These are phyloP conservation scores for Juglanconis sp. DNA, from an alignment of 2,329 filamentous ascomycete species.

Conservation along the genomic window DNA sequence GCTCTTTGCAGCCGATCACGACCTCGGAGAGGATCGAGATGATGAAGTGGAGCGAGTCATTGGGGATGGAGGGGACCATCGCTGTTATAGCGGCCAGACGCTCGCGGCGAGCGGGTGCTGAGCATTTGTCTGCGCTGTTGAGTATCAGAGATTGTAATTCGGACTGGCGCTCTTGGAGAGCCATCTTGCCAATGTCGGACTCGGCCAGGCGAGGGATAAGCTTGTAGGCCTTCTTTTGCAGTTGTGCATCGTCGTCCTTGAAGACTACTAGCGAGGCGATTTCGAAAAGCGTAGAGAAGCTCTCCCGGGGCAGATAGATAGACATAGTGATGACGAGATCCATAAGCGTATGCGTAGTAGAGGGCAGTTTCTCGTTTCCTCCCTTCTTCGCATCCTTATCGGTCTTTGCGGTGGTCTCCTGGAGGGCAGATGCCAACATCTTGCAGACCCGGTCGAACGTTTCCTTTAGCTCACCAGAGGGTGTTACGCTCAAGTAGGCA, in stretches of 20 bases:
- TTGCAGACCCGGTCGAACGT: conserved; percentile 85
- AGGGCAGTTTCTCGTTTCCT: conserved; percentile 74
- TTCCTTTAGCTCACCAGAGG: conserved; percentile 72
- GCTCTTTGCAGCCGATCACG: conserved; percentile 94
- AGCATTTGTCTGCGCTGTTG: conserved; percentile 76
- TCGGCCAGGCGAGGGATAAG: conserved; percentile 86
- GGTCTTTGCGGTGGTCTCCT: conserved; percentile 45
- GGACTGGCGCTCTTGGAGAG: conserved; percentile 68
- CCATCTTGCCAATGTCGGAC: conserved; percentile 72
- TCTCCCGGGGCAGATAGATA: conserved; percentile 83
- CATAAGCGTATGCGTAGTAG: conserved; percentile 91
- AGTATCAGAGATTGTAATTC: conserved; percentile 84
- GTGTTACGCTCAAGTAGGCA: conserved; percentile 85
- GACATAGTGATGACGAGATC: conserved; percentile 96
- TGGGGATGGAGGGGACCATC: conserved; percentile 74
- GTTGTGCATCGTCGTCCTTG: conserved; percentile 78
- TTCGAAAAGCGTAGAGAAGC: conserved; percentile 79
- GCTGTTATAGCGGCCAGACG: conserved; percentile 78
- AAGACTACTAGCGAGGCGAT: conserved; percentile 81
- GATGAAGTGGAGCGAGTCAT: conserved; percentile 84
- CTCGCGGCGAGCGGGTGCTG: conserved; percentile 81
- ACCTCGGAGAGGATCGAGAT: conserved; percentile 89
- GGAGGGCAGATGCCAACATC: conserved; percentile 74
- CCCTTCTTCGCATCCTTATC: conserved; percentile 63
- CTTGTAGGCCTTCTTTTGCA: conserved; percentile 99